phyloP scores from a whole-genome alignment of 1,284 basidiomycete genomes.

The Schizophyllum commune region DNA sequence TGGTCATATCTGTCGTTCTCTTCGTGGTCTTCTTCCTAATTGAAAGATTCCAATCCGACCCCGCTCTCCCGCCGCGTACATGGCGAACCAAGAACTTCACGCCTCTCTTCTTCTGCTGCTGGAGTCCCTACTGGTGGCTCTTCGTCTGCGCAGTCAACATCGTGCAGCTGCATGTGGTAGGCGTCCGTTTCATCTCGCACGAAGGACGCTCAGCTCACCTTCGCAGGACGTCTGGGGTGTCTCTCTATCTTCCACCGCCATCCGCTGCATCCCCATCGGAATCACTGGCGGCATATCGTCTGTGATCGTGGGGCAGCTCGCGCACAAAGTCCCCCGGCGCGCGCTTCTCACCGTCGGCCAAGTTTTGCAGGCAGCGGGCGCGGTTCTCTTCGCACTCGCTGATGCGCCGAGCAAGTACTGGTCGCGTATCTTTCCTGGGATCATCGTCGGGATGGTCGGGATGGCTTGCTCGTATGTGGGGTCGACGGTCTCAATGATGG shows the following conservation, averaged over 20 bases:
- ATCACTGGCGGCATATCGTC: slow-evolving; percentile 10
- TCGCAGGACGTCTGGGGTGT: slow-evolving; percentile 10
- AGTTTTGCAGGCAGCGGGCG: slow-evolving; percentile 11
- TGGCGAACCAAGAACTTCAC: slow-evolving; percentile 14
- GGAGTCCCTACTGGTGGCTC: slow-evolving; percentile 15
- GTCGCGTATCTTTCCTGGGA: slow-evolving; percentile 13
- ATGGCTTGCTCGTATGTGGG: slow-evolving; percentile 10
- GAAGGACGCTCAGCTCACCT: neutral
- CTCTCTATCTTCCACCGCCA: slow-evolving; percentile 8
- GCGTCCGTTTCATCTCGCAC: neutral
- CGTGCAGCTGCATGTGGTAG: neutral
- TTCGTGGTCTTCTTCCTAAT: slow-evolving; percentile 11
- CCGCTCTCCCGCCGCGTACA: slow-evolving; percentile 12
- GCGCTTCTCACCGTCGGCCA: slow-evolving; percentile 10
- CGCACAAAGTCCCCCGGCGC: slow-evolving; percentile 8
- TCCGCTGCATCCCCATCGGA: slow-evolving; percentile 11
- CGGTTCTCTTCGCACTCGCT: slow-evolving; percentile 14
- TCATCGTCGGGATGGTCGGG: slow-evolving; percentile 12
- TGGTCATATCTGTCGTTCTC: slow-evolving; percentile 13
- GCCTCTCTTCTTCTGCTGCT: slow-evolving; percentile 15
- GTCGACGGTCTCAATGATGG: slow-evolving; percentile 13
- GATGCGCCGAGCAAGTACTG: slow-evolving; percentile 11
- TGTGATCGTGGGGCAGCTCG: slow-evolving; percentile 10
- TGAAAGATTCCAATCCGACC: slow-evolving; percentile 12
- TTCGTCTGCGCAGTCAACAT: slow-evolving; percentile 8